These are phyloP conservation scores for Mytilinidion resinicola DNA, from an alignment of 495 filamentous ascomycete species.

Conservation along the genomic window DNA sequence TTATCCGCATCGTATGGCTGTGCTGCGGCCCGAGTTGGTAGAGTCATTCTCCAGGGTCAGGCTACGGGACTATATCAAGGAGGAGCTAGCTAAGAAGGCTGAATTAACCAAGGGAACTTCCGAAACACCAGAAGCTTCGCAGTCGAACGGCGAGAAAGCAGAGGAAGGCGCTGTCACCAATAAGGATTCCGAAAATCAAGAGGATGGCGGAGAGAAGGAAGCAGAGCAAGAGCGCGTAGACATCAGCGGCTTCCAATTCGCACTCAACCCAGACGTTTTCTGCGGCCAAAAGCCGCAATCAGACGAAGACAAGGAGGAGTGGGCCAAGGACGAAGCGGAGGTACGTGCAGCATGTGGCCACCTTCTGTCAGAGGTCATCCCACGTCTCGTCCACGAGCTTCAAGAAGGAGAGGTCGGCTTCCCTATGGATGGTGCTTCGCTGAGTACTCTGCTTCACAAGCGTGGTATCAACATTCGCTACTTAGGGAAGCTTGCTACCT, in stretches of 20 bases:
- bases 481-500: conserved; percentile 70
- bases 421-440: conserved; percentile 93
- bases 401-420: conserved; percentile 90
- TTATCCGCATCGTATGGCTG: conserved; percentile 95
- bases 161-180: conserved; percentile 6
- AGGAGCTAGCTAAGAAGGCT: conserved; percentile 49
- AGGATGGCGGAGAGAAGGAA: conserved; percentile 27
- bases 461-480: conserved; percentile 97
- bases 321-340: conserved; percentile 80
- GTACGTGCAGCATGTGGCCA: conserved; percentile 78
- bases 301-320: conserved; percentile 78
- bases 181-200: conserved; percentile 18
- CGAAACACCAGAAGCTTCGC: conserved; percentile 6
- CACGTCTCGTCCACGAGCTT: conserved; percentile 70
- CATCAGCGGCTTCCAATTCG: conserved; percentile 76
- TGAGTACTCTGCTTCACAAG: conserved; percentile 87
- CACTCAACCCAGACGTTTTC: conserved; percentile 92
- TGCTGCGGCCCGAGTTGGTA: conserved; percentile 81
- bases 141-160: conserved; percentile 9
- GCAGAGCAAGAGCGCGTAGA: conserved; percentile 59
- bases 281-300: conserved; percentile 87
- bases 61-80: conserved; percentile 77
- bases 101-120: conserved; percentile 17
- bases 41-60: conserved; percentile 76
- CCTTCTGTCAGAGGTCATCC: conserved; percentile 67